Evolutionary conservation across 1,284 basidiomycete species (phyloP), one percentile per base, ranked within the genome.

Genomic region (Austropuccinia psidii): DNA sequence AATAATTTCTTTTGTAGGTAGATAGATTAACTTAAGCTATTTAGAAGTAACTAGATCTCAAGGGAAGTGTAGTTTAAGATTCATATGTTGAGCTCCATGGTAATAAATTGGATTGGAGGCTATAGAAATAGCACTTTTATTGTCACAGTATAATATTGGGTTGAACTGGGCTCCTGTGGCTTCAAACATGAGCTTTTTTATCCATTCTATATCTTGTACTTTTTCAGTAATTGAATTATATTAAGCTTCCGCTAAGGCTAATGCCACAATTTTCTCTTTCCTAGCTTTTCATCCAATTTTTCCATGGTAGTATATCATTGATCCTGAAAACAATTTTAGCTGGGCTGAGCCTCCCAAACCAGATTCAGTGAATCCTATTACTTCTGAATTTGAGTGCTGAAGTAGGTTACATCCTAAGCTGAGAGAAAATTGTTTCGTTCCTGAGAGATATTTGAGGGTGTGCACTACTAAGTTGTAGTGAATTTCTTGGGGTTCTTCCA

Each of bases 31-130:
- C n/a, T n/a, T n/a, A n/a, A n/a, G n/a, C n/a, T n/a, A n/a, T n/a
- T n/a, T n/a, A n/a, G n/a, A n/a, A n/a, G n/a, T n/a, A 5, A 70
- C 7, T 17, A 58, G 35, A 11, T 60, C 35, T n/a, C 55, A 5
- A 21, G 60, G 29, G 39, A 37, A 70, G 33, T 70, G 67, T 11
- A 57, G 24, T 15, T 55, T 24, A 39, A 70, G 47, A 3, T 58
- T 21, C 9, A 70, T 33, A 45, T 70, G 54, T 1, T 55, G 33
- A 3, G 55, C 60, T 3, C 11, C 7, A 33, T 52, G n/a, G 1
- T 58, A 41, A 60, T 31, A 60, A 2, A 70, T 29, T 35, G 67
- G 54, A 37, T 60, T 70, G 13, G 24, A 19, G 4, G 52, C 9
- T 27, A 64, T 17, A 4, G 27, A 41, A 24, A 66, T 66, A 11